Conservation (phyloP, 805 yeast genomes). For the Ogataea dorogensis region DNA sequence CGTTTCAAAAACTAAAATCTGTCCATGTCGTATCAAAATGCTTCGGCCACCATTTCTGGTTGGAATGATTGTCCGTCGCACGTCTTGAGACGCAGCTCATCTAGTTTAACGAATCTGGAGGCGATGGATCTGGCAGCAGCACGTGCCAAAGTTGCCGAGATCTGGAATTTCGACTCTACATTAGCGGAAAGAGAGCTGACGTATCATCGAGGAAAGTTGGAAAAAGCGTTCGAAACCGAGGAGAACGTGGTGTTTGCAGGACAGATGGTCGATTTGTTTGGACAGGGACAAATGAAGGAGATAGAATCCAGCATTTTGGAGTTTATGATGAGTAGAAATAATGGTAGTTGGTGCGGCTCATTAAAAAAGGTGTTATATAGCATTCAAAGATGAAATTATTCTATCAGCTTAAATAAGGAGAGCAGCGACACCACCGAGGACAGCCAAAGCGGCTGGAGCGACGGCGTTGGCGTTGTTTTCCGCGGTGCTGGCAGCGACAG, state of each 20-base stretch:
- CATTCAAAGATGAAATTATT: no score
- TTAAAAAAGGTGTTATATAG: conserved; percentile 53
- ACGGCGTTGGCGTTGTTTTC: conserved; percentile 12
- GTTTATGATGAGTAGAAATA: conserved; percentile 57
- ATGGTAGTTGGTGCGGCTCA: conserved; percentile 68
- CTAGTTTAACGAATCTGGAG: neutral
- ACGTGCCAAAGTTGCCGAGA: conserved; percentile 19
- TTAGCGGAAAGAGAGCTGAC: conserved; percentile 43
- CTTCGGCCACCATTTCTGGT: conserved; percentile 36
- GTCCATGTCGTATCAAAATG: conserved; percentile 28
- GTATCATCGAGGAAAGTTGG: conserved; percentile 44
- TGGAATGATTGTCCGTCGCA: conserved; percentile 61
- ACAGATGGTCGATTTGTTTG: conserved; percentile 23
- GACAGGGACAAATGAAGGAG: conserved; percentile 18
- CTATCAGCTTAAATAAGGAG: conserved; percentile 7
- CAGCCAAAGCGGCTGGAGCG: conserved; percentile 18
- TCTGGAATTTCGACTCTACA: conserved; percentile 30
- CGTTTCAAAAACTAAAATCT: no score
- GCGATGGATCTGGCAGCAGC: conserved; percentile 5
- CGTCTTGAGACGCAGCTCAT: conserved; percentile 16
- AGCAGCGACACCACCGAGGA: conserved; percentile 17
- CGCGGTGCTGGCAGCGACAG: conserved; percentile 9
- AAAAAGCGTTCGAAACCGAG: conserved; percentile 27
- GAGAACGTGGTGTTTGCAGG: conserved; percentile 30
- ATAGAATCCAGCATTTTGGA: conserved; percentile 39